Percentiles rank a stretch among this genome's conserved stretches.
These are phyloP conservation scores for Alternaria panax DNA, from an alignment of 2,329 filamentous ascomycete genomes.

Conservation along the genomic window DNA sequence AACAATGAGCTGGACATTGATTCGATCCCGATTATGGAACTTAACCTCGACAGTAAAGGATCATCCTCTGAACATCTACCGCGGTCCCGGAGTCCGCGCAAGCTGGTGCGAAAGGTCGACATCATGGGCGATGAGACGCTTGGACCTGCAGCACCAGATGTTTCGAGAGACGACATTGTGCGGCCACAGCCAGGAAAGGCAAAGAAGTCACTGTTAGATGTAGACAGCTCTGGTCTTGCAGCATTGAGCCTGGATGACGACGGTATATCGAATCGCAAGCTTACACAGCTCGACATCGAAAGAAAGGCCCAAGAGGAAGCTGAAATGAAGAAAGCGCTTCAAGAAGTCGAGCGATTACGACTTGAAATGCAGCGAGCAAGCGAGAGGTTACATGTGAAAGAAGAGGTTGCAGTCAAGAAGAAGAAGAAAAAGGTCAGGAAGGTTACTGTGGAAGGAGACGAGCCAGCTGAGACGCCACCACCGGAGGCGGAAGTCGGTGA, in stretches of 20 bases:
- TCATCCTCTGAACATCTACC: slow-evolving; percentile 29
- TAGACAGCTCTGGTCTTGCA: slow-evolving; percentile 85
- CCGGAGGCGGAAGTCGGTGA: slow-evolving; percentile 20
- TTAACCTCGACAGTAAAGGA: slow-evolving; percentile 69
- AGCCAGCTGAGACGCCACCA: slow-evolving; percentile 56
- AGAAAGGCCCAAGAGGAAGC: slow-evolving; percentile 77
- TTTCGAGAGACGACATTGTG: slow-evolving; percentile 42
- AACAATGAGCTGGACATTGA: slow-evolving; percentile 84
- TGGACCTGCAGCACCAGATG: slow-evolving; percentile 44
- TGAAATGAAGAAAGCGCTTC: slow-evolving; percentile 88
- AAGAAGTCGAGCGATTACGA: slow-evolving; percentile 84
- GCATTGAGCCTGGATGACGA: slow-evolving; percentile 69
- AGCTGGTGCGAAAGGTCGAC: slow-evolving; percentile 50
- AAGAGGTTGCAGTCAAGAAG: slow-evolving; percentile 69
- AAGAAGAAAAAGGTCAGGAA: slow-evolving; percentile 62
- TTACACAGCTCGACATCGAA: slow-evolving; percentile 65
- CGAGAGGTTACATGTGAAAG: slow-evolving; percentile 75
- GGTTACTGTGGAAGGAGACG: slow-evolving; percentile 63
- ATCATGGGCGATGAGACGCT: slow-evolving; percentile 59
- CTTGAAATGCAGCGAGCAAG: slow-evolving; percentile 88
- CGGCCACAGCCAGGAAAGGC: slow-evolving; percentile 34
- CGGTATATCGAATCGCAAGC: slow-evolving; percentile 32
- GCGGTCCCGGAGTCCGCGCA: slow-evolving; percentile 39
- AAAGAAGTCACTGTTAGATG: slow-evolving; percentile 76
- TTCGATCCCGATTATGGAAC: slow-evolving; percentile 92